Conservation (phyloP, 73 alveolate genomes). For the Paramecium bursaria region DNA sequence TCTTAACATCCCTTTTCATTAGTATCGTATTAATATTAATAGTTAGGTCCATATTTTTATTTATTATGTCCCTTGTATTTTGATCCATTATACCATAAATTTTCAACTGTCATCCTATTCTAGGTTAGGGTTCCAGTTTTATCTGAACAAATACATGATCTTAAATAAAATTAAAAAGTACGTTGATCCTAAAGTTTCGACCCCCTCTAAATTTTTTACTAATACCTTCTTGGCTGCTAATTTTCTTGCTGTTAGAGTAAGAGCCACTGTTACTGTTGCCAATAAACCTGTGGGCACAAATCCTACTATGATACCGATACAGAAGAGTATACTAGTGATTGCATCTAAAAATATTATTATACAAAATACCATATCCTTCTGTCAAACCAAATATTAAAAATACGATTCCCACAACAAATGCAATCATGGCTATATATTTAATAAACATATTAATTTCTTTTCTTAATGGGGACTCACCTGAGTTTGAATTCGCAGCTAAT, state of each 20-base stretch:
- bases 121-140: constrained; percentile 96
- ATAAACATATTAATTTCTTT: constrained; percentile 89
- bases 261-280: constrained; percentile 89
- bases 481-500: constrained; percentile 85
- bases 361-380: constrained; percentile 80
- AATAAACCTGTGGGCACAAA: constrained; percentile 95
- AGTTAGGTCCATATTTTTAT: constrained; percentile 34
- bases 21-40: constrained; percentile 61
- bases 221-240: constrained; percentile 86
- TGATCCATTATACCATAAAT: constrained; percentile 80
- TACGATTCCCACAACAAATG: constrained; percentile 84
- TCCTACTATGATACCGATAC: constrained; percentile 93
- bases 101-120: constrained; percentile 93
- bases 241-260: constrained; percentile 92
- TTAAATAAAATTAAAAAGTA: too few species aligned
- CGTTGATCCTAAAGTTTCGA: constrained; percentile 95
- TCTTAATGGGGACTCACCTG: constrained; percentile 87
- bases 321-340: constrained; percentile 66
- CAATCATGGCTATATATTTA: constrained; percentile 86
- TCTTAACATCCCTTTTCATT: constrained; percentile 42
- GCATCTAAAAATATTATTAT: constrained; percentile 72
- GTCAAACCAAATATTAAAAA: constrained; percentile 87
- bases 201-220: constrained; percentile 94
- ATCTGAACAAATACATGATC: constrained; percentile 94
- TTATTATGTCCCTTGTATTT: constrained; percentile 53